Evolutionary conservation across 75 land plant genomes (phyloP), one percentile per base, ranked within the genome.

Genomic region (Cryptomeria japonica): DNA sequence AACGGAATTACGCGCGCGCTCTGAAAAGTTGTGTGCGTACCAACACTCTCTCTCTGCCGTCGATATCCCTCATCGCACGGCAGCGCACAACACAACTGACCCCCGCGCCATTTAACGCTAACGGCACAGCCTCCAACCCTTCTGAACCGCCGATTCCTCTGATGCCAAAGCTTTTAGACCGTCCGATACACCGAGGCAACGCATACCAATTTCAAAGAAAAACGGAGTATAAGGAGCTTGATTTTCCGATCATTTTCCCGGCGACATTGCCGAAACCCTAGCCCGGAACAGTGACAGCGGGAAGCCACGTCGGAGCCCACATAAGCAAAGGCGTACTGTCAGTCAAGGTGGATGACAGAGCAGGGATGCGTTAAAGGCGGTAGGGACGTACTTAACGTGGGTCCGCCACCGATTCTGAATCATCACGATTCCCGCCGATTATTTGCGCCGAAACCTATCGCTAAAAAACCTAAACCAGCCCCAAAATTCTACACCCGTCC

Each of bases 401-500:
- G 51, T 49, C 84, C 84, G 32, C 84, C 84, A 44, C 31, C 46
- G 28, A 82, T 82, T 44, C 84, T 42, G 51, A 22, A 82, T 82
- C 49, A 46, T 42, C 84, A 82, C 84, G 84, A 82, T 82, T 82
- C 84, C 84, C 84, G 84, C 84, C 84, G 84, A 82, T 82, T 46
- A 44, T 82, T 46, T 82, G 84, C 47, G 10, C 84, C 15, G 49
- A 82, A 82, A 82, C 84, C 47, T 82, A 82, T 82, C 84, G 84
- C 37, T 34, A 34, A 73, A 44, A 73, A 34, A 28, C 11, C 11
- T 31, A 73, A 73, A 34, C 38, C 1, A 13, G 37, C 3, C 77
- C 77, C 15, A 32, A n/a, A 7, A 2, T 28, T 11, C 77, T 73
- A 31, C 14, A 73, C 11, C 36, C 76, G 14, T 31, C 76, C 10